Percentiles rank a stretch among this genome's conserved stretches.
phyloP scores from a whole-genome alignment of 768 basidiomycete species.

The Psilocybe cubensis region DNA sequence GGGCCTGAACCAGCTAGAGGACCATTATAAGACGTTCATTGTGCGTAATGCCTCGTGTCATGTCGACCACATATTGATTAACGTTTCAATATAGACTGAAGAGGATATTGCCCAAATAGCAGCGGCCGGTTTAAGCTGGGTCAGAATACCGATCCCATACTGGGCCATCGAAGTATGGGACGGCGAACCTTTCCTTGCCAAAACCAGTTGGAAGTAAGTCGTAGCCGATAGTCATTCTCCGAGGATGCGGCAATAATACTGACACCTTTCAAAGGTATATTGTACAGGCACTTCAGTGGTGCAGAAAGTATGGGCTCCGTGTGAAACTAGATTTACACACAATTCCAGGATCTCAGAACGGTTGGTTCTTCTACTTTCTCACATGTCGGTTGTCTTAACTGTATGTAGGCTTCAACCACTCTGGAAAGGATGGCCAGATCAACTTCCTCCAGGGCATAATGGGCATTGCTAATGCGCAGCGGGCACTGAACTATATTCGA shows the following conservation, averaged over 20 bases:
- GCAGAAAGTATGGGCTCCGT: slow-evolving; percentile 83
- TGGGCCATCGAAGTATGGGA: slow-evolving; percentile 79
- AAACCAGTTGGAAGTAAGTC: slow-evolving; percentile 70
- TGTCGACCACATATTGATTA: neutral
- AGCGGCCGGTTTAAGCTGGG: slow-evolving; percentile 86
- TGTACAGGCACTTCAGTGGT: slow-evolving; percentile 75
- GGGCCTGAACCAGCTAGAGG: slow-evolving; percentile 67
- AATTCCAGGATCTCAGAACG: slow-evolving; percentile 79
- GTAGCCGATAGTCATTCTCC: neutral
- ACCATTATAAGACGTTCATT: slow-evolving; percentile 85
- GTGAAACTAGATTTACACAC: slow-evolving; percentile 82
- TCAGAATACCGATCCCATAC: slow-evolving; percentile 81
- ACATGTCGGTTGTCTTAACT: neutral
- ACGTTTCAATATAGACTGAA: slow-evolving; percentile 65
- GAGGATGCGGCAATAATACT: neutral
- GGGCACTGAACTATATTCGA: slow-evolving; percentile 79
- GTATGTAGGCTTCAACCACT: slow-evolving; percentile 57
- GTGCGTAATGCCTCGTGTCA: slow-evolving; percentile 41
- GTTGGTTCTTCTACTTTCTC: slow-evolving; percentile 28
- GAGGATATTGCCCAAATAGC: slow-evolving; percentile 90
- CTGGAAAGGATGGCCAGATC: slow-evolving; percentile 59
- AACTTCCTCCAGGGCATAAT: slow-evolving; percentile 78
- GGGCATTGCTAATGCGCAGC: slow-evolving; percentile 88
- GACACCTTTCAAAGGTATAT: slow-evolving; percentile 56
- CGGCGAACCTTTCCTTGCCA: slow-evolving; percentile 80